Base-by-base conservation (phyloP, 2,329 filamentous ascomycete species). In the Fusarium burgessii region DNA sequence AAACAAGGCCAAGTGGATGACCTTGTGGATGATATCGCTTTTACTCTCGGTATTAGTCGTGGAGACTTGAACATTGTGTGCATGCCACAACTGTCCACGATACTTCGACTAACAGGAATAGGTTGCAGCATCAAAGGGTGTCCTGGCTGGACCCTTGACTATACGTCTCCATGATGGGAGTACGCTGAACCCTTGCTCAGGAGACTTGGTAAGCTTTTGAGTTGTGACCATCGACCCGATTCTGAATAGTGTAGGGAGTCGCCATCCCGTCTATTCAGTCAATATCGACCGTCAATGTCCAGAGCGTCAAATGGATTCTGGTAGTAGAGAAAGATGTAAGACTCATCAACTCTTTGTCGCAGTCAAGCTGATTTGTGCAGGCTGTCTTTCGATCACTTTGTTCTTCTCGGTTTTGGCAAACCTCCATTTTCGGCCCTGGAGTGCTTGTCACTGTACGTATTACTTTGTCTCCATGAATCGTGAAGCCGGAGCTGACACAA, bases 311-410 rank as follows among this genome's bases (percentile, higher is more conserved):
- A 58, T 94, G 91, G 92, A 82, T 95, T 45, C 81, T 95, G 0
- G 87, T 95, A 0, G 86, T 95, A 55, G 93, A 96, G 77, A 95
- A 96, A 80, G 93, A 96, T 83, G 92, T 89, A 71, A 62, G 78
- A 60, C 20, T 7, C 15, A 13, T 10, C 23, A 14, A 3, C 3
- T 10, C 5, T 18, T 15, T 3, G 4, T n/a, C n/a, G 5, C 6
- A 6, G 1, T 5, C 20, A 70, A 78, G 41, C 81, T 71, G 29
- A 61, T 36, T 23, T 8, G 6, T 9, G 1, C 35, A 93, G 91
- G 93, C 93, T n/a, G 92, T 90, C 0, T 95, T 94, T 74, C 88
- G 90, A 10, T 90, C 91, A 0, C 81, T 95, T 20, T 84, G 88
- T 2, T 84, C 85, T 9, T 86, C 86, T 1, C 75, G 79, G 7